These are phyloP conservation scores for Saposhnikovia divaricata DNA, from an alignment of 129 eudicot genomes.

Conservation along the genomic window DNA sequence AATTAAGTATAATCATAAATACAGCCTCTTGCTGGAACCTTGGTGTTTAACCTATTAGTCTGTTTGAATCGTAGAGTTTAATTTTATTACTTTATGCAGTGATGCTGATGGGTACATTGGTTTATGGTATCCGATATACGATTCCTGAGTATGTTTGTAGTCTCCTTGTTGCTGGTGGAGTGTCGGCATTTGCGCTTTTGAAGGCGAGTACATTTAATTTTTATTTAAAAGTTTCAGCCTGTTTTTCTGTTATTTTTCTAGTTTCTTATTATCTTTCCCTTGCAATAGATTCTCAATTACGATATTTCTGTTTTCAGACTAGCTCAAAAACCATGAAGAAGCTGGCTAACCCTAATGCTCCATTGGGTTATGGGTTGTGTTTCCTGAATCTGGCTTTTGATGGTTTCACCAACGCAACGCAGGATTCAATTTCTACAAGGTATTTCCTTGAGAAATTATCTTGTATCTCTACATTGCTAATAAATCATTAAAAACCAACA, in stretches of 20 bases:
- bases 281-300: conserved; percentile 2
- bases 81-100: conserved; percentile 40
- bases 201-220: conserved; percentile 41
- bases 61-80: neutral
- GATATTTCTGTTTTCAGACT: conserved; percentile 45
- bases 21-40: neutral
- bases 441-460: conserved; percentile 13
- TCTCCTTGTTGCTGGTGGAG: conserved; percentile 96
- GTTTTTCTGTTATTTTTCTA: neutral
- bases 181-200: conserved; percentile 75
- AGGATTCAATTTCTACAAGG: conserved; percentile 89
- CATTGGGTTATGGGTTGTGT: conserved; percentile 90
- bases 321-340: conserved; percentile 97
- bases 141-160: conserved; percentile 88
- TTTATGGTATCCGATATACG: conserved; percentile 80
- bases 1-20: neutral
- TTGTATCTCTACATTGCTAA: neutral
- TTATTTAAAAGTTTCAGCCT: neutral
- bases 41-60: neutral
- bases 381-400: conserved; percentile 91
- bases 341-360: conserved; percentile 90
- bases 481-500: conserved; percentile 1
- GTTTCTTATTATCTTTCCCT: neutral
- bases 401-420: conserved; percentile 98
- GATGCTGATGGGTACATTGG: conserved; percentile 96